These are phyloP conservation scores for Blastomyces parvus DNA, from an alignment of 2,329 filamentous ascomycete species.

Conservation along the genomic window DNA sequence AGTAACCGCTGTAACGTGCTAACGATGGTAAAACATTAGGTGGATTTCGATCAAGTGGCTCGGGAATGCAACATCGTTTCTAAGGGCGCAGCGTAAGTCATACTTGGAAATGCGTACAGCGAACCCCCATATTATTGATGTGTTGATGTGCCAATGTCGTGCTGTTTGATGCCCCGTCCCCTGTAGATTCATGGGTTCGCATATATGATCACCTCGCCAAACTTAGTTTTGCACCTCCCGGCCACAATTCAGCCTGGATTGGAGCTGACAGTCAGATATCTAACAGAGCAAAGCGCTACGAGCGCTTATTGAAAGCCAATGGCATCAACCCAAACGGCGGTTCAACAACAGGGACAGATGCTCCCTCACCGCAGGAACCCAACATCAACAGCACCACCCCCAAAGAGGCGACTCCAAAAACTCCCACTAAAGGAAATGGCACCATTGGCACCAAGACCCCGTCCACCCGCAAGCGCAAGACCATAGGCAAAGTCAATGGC, in stretches of 20 bases:
- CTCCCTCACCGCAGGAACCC: slow-evolving; percentile 12
- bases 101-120: neutral
- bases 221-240: neutral
- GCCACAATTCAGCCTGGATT: neutral
- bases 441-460: slow-evolving; percentile 16
- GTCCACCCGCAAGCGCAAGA: slow-evolving; percentile 15
- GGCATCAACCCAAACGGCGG: slow-evolving; percentile 33
- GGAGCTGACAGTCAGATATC: slow-evolving; percentile 8
- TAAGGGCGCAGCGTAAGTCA: slow-evolving; percentile 61
- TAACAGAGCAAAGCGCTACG: slow-evolving; percentile 56
- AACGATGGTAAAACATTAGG: slow-evolving; percentile 34
- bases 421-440: slow-evolving; percentile 21
- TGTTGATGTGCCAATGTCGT: neutral
- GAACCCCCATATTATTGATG: neutral
- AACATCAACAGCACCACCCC: slow-evolving; percentile 20
- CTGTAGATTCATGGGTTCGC: slow-evolving; percentile 1
- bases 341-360: neutral
- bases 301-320: slow-evolving; percentile 54
- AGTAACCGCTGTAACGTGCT: neutral
- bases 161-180: neutral
- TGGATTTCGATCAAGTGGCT: slow-evolving; percentile 58
- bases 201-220: neutral
- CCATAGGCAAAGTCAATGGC: neutral
- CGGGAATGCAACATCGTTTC: slow-evolving; percentile 52
- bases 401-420: slow-evolving; percentile 15